A percentile compares a stretch with the other conserved stretches of the same genome.
Evolutionary conservation across 83 land plant genomes (phyloP).

Genomic region (Picea mariana): DNA sequence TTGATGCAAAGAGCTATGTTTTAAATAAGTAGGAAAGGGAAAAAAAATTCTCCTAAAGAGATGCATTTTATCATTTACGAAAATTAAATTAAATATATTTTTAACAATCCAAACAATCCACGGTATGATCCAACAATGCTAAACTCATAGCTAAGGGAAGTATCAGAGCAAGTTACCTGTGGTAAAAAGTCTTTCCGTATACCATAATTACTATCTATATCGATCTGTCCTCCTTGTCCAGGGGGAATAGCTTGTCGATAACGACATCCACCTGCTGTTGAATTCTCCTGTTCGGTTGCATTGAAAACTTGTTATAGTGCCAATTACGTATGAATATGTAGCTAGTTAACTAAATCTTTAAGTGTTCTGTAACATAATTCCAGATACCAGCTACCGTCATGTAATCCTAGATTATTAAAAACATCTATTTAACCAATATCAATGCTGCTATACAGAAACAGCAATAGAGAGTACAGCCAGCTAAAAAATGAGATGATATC

Average conservation of each 20-base stretch:
- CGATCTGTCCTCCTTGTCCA: constrained; percentile 61
- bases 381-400: too few species aligned
- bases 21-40: too few species aligned
- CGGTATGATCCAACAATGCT: not conserved
- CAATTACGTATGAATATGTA: too few species aligned
- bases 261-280: constrained; percentile 75
- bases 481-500: too few species aligned
- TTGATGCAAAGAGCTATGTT: not conserved
- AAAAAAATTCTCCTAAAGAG: too few species aligned
- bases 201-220: constrained; percentile 69
- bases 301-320: too few species aligned
- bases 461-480: not conserved
- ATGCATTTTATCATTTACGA: too few species aligned
- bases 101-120: not conserved
- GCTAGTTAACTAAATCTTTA: too few species aligned
- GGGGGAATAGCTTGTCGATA: constrained; percentile 85
- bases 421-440: too few species aligned
- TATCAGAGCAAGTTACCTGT: constrained; percentile 44
- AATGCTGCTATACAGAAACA: not conserved
- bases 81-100: not conserved
- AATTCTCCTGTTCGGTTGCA: constrained; percentile 33
- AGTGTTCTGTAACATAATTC: too few species aligned
- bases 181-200: constrained; percentile 73
- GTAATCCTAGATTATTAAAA: too few species aligned
- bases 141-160: not conserved